Conservation (phyloP, 2,329 filamentous ascomycete genomes). For the Botrytis porri region DNA sequence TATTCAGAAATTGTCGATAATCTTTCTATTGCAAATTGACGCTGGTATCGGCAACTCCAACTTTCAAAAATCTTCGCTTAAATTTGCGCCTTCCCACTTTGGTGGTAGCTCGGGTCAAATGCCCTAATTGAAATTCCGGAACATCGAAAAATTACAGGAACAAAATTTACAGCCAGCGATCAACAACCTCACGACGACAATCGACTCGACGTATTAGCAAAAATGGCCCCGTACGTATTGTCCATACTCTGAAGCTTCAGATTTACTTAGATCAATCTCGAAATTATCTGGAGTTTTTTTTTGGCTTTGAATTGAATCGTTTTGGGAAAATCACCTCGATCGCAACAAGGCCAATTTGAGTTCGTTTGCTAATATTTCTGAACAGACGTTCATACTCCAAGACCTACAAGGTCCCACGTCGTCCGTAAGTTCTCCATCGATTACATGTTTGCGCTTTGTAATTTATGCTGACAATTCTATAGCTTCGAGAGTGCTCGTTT, state of each 20-base stretch:
- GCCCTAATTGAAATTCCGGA: slow-evolving; percentile 14
- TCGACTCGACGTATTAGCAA: slow-evolving; percentile 27
- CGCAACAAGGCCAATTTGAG: neutral
- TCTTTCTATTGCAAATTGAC: slow-evolving; percentile 14
- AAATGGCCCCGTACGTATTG: slow-evolving; percentile 43
- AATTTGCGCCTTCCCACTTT: slow-evolving; percentile 3
- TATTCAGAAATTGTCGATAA: slow-evolving; percentile 23
- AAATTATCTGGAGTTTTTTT: neutral
- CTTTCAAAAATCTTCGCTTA: slow-evolving; percentile 19
- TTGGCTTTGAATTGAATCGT: neutral
- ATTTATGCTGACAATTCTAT: slow-evolving; percentile 42
- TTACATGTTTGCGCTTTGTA: neutral
- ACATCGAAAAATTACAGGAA: slow-evolving; percentile 6
- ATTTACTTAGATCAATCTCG: neutral
- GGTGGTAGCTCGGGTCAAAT: slow-evolving; percentile 13
- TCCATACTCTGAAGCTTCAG: neutral
- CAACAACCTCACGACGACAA: slow-evolving; percentile 20
- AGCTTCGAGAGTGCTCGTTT: slow-evolving; percentile 99
- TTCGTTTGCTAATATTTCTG: slow-evolving; percentile 9
- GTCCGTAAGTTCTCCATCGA: slow-evolving; percentile 47
- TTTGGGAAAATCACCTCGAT: neutral
- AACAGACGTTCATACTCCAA: slow-evolving; percentile 73
- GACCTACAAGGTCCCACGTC: slow-evolving; percentile 98
- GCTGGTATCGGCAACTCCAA: slow-evolving; percentile 12
- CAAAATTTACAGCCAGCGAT: slow-evolving; percentile 15